These are phyloP conservation scores for Saccharomycopsis fodiens DNA, from an alignment of 805 yeast species.

Conservation along the genomic window DNA sequence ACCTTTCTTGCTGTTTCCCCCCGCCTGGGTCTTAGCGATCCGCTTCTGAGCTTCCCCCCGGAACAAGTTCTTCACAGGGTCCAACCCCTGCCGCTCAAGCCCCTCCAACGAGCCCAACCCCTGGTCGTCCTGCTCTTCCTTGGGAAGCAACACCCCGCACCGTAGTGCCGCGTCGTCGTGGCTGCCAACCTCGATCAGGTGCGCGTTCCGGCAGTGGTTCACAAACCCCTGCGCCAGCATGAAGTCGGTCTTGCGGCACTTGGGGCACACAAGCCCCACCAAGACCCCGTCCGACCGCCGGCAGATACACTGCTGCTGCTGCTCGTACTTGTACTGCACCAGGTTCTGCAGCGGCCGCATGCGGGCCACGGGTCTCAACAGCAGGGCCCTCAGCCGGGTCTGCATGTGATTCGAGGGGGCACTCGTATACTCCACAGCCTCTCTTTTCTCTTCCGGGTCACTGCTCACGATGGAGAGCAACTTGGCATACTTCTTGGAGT, in stretches of 20 bases:
- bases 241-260: conserved; percentile 61
- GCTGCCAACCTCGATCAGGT: conserved; percentile 58
- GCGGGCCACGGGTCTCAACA: conserved; percentile 20
- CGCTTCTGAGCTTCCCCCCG: conserved; percentile 12
- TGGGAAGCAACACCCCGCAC: conserved; percentile 52
- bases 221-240: conserved; percentile 76
- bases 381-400: conserved; percentile 43
- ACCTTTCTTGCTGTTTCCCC: neutral
- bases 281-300: conserved; percentile 63
- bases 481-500: conserved; percentile 37
- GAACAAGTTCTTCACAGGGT: conserved; percentile 17
- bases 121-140: conserved; percentile 49
- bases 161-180: conserved; percentile 69
- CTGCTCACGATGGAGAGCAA: conserved; percentile 18
- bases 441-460: conserved; percentile 2
- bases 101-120: conserved; percentile 34
- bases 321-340: conserved; percentile 27
- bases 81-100: conserved; percentile 26
- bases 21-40: conserved; percentile 11
- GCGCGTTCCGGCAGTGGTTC: conserved; percentile 71
- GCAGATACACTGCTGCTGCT: conserved; percentile 43
- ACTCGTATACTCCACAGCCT: conserved; percentile 14
- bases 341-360: conserved; percentile 23
- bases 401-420: conserved; percentile 29
- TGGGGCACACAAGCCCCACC: conserved; percentile 60